Percentiles rank a stretch among this genome's conserved stretches.
These are phyloP conservation scores for Glycine tomentella DNA, from an alignment of 306 rosid species.

Conservation along the genomic window DNA sequence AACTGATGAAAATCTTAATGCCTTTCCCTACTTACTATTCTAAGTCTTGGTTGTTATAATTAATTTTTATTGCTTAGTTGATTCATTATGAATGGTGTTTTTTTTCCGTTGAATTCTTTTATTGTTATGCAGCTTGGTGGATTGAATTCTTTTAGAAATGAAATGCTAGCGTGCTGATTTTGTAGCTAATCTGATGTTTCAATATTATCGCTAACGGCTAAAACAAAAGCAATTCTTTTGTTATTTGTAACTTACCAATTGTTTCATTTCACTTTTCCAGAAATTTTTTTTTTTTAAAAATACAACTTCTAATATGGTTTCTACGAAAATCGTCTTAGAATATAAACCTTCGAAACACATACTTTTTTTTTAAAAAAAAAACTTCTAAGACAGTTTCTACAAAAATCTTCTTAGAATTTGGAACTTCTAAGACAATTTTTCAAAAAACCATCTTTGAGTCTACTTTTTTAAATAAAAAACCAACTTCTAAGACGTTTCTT, in stretches of 20 bases:
- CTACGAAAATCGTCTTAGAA: too few relatives aligned
- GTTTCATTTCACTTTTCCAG: background rate
- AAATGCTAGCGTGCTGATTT: background rate
- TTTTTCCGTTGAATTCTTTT: background rate
- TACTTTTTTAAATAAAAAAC: too few relatives aligned
- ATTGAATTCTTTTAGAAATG: constrained; percentile 61
- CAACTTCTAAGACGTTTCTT: too few relatives aligned
- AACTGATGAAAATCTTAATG: background rate
- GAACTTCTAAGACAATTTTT: too few relatives aligned
- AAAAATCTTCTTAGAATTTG: too few relatives aligned
- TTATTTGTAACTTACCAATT: constrained; percentile 7
- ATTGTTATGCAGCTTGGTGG: constrained; percentile 84
- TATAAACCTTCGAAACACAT: too few relatives aligned
- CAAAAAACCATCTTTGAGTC: too few relatives aligned
- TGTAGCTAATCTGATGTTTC: background rate
- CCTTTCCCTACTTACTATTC: background rate
- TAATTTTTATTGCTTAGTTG: background rate
- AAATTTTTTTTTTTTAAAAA: background rate
- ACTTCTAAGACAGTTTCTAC: too few relatives aligned
- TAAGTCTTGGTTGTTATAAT: background rate
- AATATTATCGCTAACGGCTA: background rate
- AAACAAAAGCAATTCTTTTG: background rate
- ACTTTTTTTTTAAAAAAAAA: too few relatives aligned
- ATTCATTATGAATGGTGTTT: background rate
- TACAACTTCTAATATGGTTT: too few relatives aligned